These are phyloP conservation scores for Phylloporus sp. DNA, from an alignment of 768 basidiomycete genomes.

Conservation along the genomic window DNA sequence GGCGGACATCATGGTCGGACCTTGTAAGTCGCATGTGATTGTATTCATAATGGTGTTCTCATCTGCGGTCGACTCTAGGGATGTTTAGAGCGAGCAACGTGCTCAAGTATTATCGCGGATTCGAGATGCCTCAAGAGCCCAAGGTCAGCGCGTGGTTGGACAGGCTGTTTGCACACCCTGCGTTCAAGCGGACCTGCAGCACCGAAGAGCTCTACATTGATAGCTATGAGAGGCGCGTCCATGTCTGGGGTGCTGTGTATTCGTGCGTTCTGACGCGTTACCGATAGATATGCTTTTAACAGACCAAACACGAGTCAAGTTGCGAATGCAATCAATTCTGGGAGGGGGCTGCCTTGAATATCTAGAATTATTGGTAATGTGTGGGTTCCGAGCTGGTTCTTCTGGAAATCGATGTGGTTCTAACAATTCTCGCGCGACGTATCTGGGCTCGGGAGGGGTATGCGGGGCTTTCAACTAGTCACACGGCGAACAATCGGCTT, in stretches of 20 bases:
- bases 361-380: not conserved
- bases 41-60: not conserved
- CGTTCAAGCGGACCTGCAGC: conserved; percentile 67
- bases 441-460: conserved; percentile 7
- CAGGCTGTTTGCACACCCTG: conserved; percentile 54
- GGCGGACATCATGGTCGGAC: conserved; percentile 65
- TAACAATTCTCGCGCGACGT: no score
- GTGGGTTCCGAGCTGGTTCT: no score
- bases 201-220: conserved; percentile 63
- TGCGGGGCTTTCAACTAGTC: not conserved
- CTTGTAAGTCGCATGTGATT: conserved; percentile 52
- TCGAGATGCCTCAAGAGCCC: conserved; percentile 47
- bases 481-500: no score
- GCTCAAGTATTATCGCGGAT: conserved; percentile 64
- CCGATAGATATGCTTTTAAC: conserved; percentile 66
- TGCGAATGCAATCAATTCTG: conserved; percentile 70
- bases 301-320: conserved; percentile 75
- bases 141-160: conserved; percentile 52
- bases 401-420: no score
- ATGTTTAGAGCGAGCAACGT: conserved; percentile 63
- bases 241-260: not conserved
- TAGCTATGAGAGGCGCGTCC: conserved; percentile 63
- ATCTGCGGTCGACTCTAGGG: conserved; percentile 42
- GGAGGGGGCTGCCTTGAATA: conserved; percentile 55
- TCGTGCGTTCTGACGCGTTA: not conserved